Conservation (phyloP, 192 early-diverging fungal species). For the Diversispora epigaea region DNA sequence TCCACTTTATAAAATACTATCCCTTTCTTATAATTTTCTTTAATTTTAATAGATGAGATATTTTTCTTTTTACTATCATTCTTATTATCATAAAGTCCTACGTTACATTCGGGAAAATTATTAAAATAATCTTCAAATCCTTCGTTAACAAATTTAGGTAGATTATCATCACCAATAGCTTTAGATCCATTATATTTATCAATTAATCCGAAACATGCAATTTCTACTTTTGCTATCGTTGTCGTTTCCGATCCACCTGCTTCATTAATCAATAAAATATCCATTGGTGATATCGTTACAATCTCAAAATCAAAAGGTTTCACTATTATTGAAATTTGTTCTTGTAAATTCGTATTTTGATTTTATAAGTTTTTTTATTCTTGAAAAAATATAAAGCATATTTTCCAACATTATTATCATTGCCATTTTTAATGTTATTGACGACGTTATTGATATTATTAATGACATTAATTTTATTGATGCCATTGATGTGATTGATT, state of each 20-base stretch:
- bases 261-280: not conserved
- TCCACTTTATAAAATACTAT: not conserved
- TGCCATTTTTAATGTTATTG: too few species aligned
- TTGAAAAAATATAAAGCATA: slow-evolving; percentile 23
- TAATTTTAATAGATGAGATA: not conserved
- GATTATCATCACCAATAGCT: not conserved
- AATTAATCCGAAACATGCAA: slow-evolving; percentile 36
- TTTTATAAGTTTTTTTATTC: not conserved
- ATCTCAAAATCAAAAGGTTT: slow-evolving; percentile 17
- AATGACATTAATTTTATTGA: not conserved
- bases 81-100: too few species aligned
- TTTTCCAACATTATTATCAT: not conserved
- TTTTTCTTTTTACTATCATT: not conserved
- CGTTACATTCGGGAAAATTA: too few species aligned
- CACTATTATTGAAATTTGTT: slow-evolving; percentile 11
- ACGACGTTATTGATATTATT: too few species aligned
- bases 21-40: not conserved
- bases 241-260: not conserved
- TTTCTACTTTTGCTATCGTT: not conserved
- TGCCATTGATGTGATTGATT: too few species aligned
- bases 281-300: slow-evolving; percentile 17
- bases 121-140: too few species aligned
- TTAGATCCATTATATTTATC: slow-evolving; percentile 39
- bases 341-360: not conserved
- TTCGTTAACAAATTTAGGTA: not conserved